Conservation (phyloP, 192 early-diverging fungal genomes). For the Jimgerdemannia flammicorona region DNA sequence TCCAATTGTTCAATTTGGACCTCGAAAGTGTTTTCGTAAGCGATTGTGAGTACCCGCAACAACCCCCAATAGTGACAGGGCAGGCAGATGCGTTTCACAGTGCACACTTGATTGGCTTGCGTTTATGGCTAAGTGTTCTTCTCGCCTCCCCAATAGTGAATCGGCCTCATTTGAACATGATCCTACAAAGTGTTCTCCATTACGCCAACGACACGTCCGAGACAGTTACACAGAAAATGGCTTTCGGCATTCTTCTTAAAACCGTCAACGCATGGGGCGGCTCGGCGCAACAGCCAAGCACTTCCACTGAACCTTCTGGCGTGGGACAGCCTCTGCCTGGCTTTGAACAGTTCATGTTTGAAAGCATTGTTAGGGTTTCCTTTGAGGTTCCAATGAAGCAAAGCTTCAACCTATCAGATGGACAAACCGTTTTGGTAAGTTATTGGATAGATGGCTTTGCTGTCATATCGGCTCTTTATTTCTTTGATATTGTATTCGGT, state of each 20-base stretch:
- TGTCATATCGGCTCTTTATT: not conserved
- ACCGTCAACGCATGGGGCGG: slow-evolving; percentile 63
- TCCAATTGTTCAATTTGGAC: slow-evolving; percentile 74
- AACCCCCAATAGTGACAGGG: slow-evolving; percentile 40
- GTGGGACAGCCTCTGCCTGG: slow-evolving; percentile 45
- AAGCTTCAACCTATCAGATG: slow-evolving; percentile 71
- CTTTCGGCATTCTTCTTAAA: slow-evolving; percentile 66
- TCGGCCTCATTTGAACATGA: slow-evolving; percentile 50
- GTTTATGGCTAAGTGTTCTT: slow-evolving; percentile 1
- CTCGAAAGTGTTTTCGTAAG: slow-evolving; percentile 74
- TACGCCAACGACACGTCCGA: slow-evolving; percentile 62
- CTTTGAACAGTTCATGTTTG: slow-evolving; percentile 74
- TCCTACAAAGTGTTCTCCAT: slow-evolving; percentile 65
- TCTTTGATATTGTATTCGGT: not conserved
- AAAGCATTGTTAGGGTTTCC: slow-evolving; percentile 64
- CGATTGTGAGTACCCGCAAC: slow-evolving; percentile 51
- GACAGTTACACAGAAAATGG: slow-evolving; percentile 55
- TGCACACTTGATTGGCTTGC: slow-evolving; percentile 10
- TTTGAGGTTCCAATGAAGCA: slow-evolving; percentile 79
- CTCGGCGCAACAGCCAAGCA: slow-evolving; percentile 17
- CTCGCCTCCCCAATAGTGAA: slow-evolving; percentile 38
- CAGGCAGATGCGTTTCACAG: slow-evolving; percentile 25
- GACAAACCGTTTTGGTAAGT: slow-evolving; percentile 65
- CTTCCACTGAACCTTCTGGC: slow-evolving; percentile 11
- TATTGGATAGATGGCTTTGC: not conserved